phyloP scores from a whole-genome alignment of 2,329 filamentous ascomycete genomes.

The Colletotrichum tanaceti region DNA sequence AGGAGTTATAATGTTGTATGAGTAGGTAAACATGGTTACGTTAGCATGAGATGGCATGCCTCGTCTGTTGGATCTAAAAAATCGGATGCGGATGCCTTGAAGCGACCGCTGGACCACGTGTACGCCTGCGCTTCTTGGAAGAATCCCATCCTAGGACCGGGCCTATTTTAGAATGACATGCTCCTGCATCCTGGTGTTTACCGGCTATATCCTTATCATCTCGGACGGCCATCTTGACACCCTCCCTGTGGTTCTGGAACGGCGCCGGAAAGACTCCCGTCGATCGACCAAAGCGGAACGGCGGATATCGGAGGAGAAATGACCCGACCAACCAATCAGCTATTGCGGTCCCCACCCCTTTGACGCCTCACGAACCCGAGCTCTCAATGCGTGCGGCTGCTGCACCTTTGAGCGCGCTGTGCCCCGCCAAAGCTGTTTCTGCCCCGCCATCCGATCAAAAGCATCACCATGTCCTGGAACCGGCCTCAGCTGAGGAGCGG shows the following conservation, averaged over 20 bases:
- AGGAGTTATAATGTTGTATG: conserved; percentile 23
- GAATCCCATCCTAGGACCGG: not conserved
- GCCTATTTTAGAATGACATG: not conserved
- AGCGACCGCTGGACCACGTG: not conserved
- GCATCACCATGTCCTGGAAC: conserved; percentile 41
- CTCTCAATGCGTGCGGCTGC: conserved; percentile 17
- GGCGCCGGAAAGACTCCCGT: not conserved
- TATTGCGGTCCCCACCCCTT: not conserved
- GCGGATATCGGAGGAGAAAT: conserved; percentile 11
- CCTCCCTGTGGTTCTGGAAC: no score
- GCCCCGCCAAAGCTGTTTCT: conserved; percentile 39
- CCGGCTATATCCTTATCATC: no score
- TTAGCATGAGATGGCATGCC: not conserved
- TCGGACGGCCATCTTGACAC: no score
- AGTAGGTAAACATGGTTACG: conserved; percentile 14
- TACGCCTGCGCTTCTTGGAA: not conserved
- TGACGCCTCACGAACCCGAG: conserved; percentile 6
- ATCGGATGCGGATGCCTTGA: not conserved
- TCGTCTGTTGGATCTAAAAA: not conserved
- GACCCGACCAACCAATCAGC: conserved; percentile 30
- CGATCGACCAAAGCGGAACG: not conserved
- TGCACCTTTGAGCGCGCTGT: conserved; percentile 34
- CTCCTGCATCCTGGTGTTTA: fast-evolving
- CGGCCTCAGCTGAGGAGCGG: conserved; percentile 59
- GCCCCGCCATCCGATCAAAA: conserved; percentile 45